These are phyloP conservation scores for Leptographium procerum DNA, from an alignment of 2,329 filamentous ascomycete genomes.

Conservation along the genomic window DNA sequence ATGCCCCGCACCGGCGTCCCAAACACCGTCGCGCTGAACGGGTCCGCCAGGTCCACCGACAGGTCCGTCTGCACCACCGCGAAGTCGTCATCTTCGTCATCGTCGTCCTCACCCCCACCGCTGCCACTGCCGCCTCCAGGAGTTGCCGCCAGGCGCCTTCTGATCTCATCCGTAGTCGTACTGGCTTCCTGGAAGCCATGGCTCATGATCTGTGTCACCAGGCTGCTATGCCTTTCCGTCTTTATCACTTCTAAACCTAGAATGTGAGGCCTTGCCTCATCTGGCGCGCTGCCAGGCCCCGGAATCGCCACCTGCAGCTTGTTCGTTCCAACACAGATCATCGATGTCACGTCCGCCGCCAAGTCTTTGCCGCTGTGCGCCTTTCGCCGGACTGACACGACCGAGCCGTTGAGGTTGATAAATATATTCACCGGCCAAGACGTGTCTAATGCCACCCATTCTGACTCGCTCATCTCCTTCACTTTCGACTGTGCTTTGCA, in stretches of 20 bases:
- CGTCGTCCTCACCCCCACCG: not conserved
- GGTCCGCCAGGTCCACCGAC: conserved; percentile 53
- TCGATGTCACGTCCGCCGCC: conserved; percentile 60
- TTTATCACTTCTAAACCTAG: conserved; percentile 62
- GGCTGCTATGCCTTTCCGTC: conserved; percentile 33
- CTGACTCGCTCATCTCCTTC: conserved; percentile 24
- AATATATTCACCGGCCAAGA: conserved; percentile 63
- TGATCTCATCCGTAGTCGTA: conserved; percentile 47
- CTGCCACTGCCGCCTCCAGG: not conserved
- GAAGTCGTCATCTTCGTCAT: conserved; percentile 50
- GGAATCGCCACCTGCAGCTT: conserved; percentile 40
- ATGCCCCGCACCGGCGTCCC: conserved; percentile 59
- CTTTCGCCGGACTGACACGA: conserved; percentile 52
- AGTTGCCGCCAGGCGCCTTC: conserved; percentile 26
- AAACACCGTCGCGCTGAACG: conserved; percentile 55
- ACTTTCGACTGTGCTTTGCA: conserved; percentile 23
- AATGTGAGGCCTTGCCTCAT: conserved; percentile 20
- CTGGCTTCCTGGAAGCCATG: conserved; percentile 28
- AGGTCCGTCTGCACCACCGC: conserved; percentile 46
- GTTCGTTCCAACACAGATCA: conserved; percentile 50
- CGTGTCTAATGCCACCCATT: conserved; percentile 55
- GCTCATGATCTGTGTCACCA: conserved; percentile 28
- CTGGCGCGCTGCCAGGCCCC: conserved; percentile 12
- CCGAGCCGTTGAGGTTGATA: conserved; percentile 52
- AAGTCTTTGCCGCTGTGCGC: conserved; percentile 64